phyloP scores from a whole-genome alignment of 768 basidiomycete species.

The Lactarius hatsudake region DNA sequence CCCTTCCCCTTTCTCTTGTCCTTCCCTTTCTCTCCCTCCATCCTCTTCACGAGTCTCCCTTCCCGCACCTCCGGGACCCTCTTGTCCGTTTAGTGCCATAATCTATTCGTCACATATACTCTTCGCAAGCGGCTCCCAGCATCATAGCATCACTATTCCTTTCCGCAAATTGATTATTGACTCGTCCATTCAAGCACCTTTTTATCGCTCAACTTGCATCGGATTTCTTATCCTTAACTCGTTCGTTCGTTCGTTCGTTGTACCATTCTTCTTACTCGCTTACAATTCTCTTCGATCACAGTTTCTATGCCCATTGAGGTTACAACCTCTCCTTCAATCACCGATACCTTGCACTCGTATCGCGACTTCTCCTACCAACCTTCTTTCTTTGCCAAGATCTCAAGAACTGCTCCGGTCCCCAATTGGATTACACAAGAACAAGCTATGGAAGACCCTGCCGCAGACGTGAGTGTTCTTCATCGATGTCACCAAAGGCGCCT shows the following conservation, averaged over 20 bases:
- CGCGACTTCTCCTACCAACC: constrained; percentile 35
- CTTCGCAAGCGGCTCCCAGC: constrained; percentile 33
- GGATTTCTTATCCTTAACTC: constrained; percentile 53
- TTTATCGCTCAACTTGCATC: constrained; percentile 49
- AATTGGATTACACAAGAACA: constrained; percentile 53
- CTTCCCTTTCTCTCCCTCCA: constrained; percentile 10
- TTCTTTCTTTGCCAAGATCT: constrained; percentile 36
- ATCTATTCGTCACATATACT: constrained; percentile 27
- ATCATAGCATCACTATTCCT: constrained; percentile 40
- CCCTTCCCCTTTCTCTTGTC: neutral
- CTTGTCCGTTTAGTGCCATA: constrained; percentile 33
- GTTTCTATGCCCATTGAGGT: constrained; percentile 72
- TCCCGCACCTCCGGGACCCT: constrained; percentile 30
- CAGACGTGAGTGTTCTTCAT: constrained; percentile 25
- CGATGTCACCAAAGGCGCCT: constrained; percentile 6
- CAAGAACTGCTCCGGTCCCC: constrained; percentile 35
- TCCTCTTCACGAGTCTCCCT: constrained; percentile 21
- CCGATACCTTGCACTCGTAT: constrained; percentile 39
- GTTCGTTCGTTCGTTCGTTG: constrained; percentile 34
- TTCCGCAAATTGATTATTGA: constrained; percentile 48
- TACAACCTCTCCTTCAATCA: constrained; percentile 48
- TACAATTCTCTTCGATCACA: constrained; percentile 19
- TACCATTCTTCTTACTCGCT: constrained; percentile 31
- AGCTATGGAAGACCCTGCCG: constrained; percentile 27
- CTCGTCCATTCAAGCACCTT: constrained; percentile 43